Percentiles rank a stretch among this genome's conserved stretches.
phyloP scores from a whole-genome alignment of 352 stramenopile genomes.

The Phytophthora rubi region DNA sequence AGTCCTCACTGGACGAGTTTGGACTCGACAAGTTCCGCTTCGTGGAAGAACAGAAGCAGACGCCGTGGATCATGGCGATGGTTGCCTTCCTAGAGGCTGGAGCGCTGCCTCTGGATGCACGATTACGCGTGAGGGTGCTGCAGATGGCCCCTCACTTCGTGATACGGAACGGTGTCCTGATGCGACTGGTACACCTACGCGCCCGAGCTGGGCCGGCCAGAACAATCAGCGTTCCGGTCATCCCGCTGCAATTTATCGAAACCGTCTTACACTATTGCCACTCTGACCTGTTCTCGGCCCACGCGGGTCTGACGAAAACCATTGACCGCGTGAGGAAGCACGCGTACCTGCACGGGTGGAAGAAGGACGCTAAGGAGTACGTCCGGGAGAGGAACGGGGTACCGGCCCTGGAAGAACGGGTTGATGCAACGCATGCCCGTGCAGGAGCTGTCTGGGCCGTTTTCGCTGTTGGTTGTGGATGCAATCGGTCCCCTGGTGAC shows the following conservation, averaged over 20 bases:
- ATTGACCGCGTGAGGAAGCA: slow-evolving; percentile 4
- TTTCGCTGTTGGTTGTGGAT: background rate
- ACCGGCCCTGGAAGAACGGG: background rate
- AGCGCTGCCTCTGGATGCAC: background rate
- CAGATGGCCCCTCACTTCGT: background rate
- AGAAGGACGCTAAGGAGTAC: background rate
- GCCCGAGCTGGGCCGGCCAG: background rate
- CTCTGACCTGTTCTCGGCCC: background rate
- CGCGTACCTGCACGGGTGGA: background rate
- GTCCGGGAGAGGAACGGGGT: background rate
- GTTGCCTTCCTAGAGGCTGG: background rate
- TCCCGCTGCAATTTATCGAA: slow-evolving; percentile 5
- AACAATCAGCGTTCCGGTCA: background rate
- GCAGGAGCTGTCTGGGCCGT: background rate
- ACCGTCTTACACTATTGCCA: slow-evolving; percentile 23
- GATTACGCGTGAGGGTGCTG: background rate
- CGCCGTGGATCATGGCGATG: slow-evolving; percentile 9
- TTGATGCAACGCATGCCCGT: slow-evolving; percentile 16
- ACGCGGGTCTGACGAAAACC: slow-evolving; percentile 4
- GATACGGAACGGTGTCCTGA: slow-evolving; percentile 2
- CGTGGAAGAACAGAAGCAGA: background rate
- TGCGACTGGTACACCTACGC: slow-evolving; percentile 1
- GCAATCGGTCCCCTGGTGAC: background rate
- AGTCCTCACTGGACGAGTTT: background rate
- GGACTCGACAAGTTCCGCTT: background rate